Percentiles rank a stretch among this genome's conserved stretches.
Evolutionary conservation across 164 flowering plant species (phyloP).

Genomic region (Platanus orientalis): DNA sequence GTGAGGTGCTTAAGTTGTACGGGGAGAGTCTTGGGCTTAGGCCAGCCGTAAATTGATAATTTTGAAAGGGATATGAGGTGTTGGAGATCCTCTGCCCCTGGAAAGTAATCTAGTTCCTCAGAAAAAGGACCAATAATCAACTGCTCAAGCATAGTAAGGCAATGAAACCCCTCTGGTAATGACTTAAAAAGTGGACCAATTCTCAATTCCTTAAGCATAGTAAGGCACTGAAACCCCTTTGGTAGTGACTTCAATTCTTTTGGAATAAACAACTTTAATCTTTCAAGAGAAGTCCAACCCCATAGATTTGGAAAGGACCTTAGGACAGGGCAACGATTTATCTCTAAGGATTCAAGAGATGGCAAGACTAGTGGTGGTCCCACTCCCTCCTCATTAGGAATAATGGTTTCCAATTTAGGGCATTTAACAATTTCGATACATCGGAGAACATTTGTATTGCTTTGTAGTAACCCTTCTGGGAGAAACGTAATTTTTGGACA

Average conservation of each 20-base stretch:
- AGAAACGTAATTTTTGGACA: neutral
- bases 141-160: neutral
- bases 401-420: too few species aligned
- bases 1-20: slow-evolving; percentile 4
- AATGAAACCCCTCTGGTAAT: slow-evolving; percentile 1
- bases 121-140: neutral
- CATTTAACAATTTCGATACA: too few species aligned
- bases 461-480: neutral
- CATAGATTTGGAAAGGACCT: too few species aligned
- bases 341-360: too few species aligned
- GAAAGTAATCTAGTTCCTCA: neutral
- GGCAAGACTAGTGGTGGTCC: neutral
- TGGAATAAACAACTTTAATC: neutral
- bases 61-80: neutral
- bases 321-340: too few species aligned
- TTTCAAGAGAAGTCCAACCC: neutral
- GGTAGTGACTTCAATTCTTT: neutral
- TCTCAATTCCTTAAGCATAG: too few species aligned
- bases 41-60: neutral
- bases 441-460: too few species aligned
- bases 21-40: slow-evolving; percentile 9
- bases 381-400: slow-evolving; percentile 1
- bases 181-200: too few species aligned
- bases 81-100: neutral
- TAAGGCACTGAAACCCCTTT: too few species aligned